Evolutionary conservation across 176 grass and related monocot genomes (phyloP).

Genomic region (Poa annua): DNA sequence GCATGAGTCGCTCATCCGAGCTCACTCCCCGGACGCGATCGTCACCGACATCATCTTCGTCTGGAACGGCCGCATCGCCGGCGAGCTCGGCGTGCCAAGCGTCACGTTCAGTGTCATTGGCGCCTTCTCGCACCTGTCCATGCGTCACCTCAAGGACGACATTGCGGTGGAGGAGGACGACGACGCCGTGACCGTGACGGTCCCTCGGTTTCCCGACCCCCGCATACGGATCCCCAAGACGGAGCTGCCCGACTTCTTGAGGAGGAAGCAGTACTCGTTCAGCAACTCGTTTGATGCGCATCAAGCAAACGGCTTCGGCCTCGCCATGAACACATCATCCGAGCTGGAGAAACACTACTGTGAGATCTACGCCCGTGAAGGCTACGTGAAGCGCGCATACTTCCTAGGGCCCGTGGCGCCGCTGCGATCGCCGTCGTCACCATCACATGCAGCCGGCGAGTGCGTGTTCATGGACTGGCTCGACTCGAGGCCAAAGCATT

Average conservation of each 20-base stretch:
- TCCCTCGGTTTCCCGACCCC: background rate
- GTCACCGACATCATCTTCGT: background rate
- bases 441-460: background rate
- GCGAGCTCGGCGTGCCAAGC: background rate
- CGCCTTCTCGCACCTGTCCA: background rate
- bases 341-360: background rate
- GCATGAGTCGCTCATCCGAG: background rate
- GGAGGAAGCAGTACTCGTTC: too few species aligned
- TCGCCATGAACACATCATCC: background rate
- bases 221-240: background rate
- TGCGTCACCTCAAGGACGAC: background rate
- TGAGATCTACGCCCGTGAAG: background rate
- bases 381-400: background rate
- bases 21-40: background rate
- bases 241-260: conserved; percentile 1
- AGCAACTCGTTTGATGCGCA: too few species aligned
- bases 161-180: too few species aligned
- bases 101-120: background rate
- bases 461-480: background rate
- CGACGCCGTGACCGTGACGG: background rate
- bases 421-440: background rate
- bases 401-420: background rate
- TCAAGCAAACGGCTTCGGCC: background rate
- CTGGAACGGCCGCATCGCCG: background rate
- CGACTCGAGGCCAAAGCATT: background rate